phyloP scores from a whole-genome alignment of 2,329 filamentous ascomycete genomes.

The Paecilomyces variotii region DNA sequence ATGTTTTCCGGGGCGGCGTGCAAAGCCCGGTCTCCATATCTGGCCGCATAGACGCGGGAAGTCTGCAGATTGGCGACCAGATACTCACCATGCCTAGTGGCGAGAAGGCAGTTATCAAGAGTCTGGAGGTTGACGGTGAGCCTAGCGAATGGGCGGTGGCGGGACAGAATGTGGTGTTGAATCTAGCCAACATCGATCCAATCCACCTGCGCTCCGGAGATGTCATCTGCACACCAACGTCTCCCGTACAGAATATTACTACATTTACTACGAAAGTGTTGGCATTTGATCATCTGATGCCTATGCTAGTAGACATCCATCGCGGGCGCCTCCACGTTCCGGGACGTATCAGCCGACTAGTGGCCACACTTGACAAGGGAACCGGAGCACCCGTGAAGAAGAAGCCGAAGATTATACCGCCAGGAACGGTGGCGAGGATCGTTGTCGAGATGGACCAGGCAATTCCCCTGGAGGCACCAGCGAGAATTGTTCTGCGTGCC shows the following conservation, averaged over 20 bases:
- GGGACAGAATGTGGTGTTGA: slow-evolving; percentile 79
- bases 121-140: slow-evolving; percentile 66
- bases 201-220: slow-evolving; percentile 77
- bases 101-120: slow-evolving; percentile 73
- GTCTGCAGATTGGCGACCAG: slow-evolving; percentile 73
- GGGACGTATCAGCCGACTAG: slow-evolving; percentile 63
- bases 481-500: slow-evolving; percentile 70
- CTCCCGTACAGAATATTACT: slow-evolving; percentile 63
- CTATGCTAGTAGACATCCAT: slow-evolving; percentile 84
- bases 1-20: slow-evolving; percentile 73
- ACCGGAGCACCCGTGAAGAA: slow-evolving; percentile 71
- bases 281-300: slow-evolving; percentile 82
- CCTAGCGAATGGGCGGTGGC: slow-evolving; percentile 82
- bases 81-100: slow-evolving; percentile 72
- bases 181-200: slow-evolving; percentile 76
- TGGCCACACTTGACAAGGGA: slow-evolving; percentile 69
- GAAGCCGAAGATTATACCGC: slow-evolving; percentile 75
- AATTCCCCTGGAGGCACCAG: slow-evolving; percentile 71
- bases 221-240: slow-evolving; percentile 65
- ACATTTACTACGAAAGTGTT: slow-evolving; percentile 75
- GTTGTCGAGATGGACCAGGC: slow-evolving; percentile 64
- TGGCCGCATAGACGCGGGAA: slow-evolving; percentile 78
- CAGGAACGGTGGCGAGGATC: slow-evolving; percentile 68
- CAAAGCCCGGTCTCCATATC: slow-evolving; percentile 78
- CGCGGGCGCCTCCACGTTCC: slow-evolving; percentile 72